Percentiles rank a stretch among this genome's conserved stretches.
These are phyloP conservation scores for Eucalyptus melliodora DNA, from an alignment of 345 rosid genomes.

Conservation along the genomic window DNA sequence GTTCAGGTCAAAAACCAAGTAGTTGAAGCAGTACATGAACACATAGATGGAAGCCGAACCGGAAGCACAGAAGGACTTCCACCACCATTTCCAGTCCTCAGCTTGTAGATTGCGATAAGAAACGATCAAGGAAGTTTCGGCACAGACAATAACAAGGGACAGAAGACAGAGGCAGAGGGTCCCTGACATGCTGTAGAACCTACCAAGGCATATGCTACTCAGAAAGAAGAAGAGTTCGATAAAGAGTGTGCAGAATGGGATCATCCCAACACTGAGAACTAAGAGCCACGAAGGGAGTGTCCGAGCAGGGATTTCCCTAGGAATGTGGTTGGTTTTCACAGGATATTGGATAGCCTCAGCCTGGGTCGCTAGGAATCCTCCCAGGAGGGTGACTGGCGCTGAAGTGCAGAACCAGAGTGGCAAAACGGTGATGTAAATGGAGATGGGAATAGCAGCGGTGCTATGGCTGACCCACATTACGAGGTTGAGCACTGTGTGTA, in stretches of 20 bases:
- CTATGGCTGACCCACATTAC: neutral
- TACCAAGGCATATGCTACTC: neutral
- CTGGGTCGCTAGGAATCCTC: neutral
- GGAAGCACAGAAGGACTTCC: conserved; percentile 5
- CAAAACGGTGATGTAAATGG: neutral
- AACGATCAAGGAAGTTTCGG: neutral
- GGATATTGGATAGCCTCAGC: neutral
- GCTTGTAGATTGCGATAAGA: neutral
- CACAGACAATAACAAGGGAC: neutral
- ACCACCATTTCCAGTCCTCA: conserved; percentile 5
- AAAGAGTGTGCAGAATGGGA: neutral
- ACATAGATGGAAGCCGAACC: neutral
- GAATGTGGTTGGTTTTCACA: neutral
- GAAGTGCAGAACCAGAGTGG: neutral
- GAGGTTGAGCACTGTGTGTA: neutral
- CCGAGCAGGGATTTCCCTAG: neutral
- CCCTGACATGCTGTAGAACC: neutral
- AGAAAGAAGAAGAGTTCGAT: neutral
- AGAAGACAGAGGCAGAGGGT: neutral
- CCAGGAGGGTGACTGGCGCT: neutral
- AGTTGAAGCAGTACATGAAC: neutral
- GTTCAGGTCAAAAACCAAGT: neutral
- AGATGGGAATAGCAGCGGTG: neutral
- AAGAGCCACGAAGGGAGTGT: neutral
- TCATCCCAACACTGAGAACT: neutral